Percentiles rank a stretch among this genome's conserved stretches.
These are phyloP conservation scores for Sporothrix pseudoabietina DNA, from an alignment of 2,329 filamentous ascomycete species.

Conservation along the genomic window DNA sequence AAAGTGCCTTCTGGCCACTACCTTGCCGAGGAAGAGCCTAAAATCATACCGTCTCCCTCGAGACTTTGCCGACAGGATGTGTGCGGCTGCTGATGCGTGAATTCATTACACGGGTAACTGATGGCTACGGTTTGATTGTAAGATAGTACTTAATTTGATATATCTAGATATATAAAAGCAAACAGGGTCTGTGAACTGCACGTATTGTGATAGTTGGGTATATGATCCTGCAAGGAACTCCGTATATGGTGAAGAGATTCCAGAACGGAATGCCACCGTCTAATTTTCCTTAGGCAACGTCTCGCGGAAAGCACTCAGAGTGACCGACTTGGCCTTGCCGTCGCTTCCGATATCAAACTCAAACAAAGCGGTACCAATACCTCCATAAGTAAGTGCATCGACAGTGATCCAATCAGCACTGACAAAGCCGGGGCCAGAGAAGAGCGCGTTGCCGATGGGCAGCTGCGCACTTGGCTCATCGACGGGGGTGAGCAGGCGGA, in stretches of 20 bases:
- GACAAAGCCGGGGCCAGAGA: constrained; percentile 18
- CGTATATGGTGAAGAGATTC: too few relatives aligned
- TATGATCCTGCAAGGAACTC: not conserved
- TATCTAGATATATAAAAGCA: too few relatives aligned
- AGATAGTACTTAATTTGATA: too few relatives aligned
- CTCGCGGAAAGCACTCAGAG: not conserved
- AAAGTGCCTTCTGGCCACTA: not conserved
- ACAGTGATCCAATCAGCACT: constrained; percentile 43
- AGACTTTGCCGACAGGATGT: not conserved
- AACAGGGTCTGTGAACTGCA: too few relatives aligned
- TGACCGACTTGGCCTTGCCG: not conserved
- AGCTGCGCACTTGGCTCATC: constrained; percentile 12
- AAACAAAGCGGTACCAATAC: constrained; percentile 1
- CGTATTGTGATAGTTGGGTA: not conserved
- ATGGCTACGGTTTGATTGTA: too few relatives aligned
- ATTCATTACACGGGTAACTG: too few relatives aligned
- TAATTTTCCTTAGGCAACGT: not conserved
- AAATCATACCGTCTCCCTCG: not conserved
- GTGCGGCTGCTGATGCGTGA: not conserved
- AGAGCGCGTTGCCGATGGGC: not conserved
- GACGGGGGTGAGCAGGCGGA: constrained; percentile 10
- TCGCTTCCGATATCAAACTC: not conserved
- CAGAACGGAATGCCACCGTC: not conserved
- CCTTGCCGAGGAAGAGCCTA: not conserved
- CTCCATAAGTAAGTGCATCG: not conserved